These are phyloP conservation scores for Mucor piriformis DNA, from an alignment of 371 early-diverging fungal genomes.

Conservation along the genomic window DNA sequence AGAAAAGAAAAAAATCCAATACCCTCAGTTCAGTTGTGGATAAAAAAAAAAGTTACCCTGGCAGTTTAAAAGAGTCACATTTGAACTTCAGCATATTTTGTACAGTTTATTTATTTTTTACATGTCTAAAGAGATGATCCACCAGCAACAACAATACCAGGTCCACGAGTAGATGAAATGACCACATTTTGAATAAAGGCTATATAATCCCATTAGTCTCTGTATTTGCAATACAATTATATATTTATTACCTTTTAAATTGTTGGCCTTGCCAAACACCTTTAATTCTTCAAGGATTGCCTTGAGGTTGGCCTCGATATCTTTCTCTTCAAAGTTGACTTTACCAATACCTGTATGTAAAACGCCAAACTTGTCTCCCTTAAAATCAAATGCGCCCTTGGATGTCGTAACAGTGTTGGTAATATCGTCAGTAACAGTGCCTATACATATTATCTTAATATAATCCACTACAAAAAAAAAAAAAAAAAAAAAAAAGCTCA, in stretches of 20 bases:
- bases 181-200: slow-evolving; percentile 64
- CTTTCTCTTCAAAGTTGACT: slow-evolving; percentile 50
- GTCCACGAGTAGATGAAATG: slow-evolving; percentile 64
- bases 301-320: slow-evolving; percentile 63
- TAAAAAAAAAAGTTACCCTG: slow-evolving; percentile 3
- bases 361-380: slow-evolving; percentile 73
- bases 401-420: slow-evolving; percentile 60
- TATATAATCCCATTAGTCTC: slow-evolving; percentile 15
- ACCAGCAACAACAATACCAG: slow-evolving; percentile 54
- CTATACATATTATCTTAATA: slow-evolving; percentile 23
- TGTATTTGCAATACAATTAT: not conserved
- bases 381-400: slow-evolving; percentile 74
- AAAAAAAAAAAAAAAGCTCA: no score
- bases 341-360: slow-evolving; percentile 71
- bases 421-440: slow-evolving; percentile 81
- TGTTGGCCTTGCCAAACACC: slow-evolving; percentile 60
- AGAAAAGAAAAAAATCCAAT: slow-evolving; percentile 1
- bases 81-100: slow-evolving; percentile 1
- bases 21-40: not conserved
- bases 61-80: slow-evolving; percentile 1
- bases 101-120: not conserved
- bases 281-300: slow-evolving; percentile 62
- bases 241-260: slow-evolving; percentile 52
- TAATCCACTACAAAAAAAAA: not conserved
- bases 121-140: slow-evolving; percentile 29